phyloP scores from a whole-genome alignment of 345 rosid species.

The Hirschfeldia incana region DNA sequence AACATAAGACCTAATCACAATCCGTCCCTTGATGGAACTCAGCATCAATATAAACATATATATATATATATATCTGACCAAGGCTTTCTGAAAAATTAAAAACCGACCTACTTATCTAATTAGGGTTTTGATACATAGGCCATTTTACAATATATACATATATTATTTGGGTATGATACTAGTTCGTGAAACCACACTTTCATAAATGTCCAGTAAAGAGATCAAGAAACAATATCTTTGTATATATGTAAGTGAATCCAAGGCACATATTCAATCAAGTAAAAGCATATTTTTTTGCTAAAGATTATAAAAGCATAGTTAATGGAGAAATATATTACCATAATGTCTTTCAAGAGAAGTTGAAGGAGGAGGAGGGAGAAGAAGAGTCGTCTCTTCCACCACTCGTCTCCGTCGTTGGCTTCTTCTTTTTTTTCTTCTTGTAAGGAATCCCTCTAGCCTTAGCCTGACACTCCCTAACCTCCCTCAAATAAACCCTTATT shows the following conservation, averaged over 20 bases:
- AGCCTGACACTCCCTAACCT: conserved; percentile 79
- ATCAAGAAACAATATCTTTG: conserved; percentile 7
- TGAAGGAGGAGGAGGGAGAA: conserved; percentile 35
- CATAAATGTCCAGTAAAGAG: neutral
- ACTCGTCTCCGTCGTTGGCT: conserved; percentile 25
- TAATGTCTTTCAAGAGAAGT: conserved; percentile 23
- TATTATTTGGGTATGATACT: neutral
- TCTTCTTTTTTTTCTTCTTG: conserved; percentile 80
- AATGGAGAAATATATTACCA: conserved; percentile 30
- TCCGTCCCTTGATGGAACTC: neutral
- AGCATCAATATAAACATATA: neutral
- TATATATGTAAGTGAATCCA: conserved; percentile 1
- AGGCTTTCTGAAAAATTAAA: neutral
- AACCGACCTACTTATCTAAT: conserved; percentile 1
- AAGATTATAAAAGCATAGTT: neutral
- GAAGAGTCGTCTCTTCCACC: conserved; percentile 42
- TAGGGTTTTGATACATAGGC: conserved; percentile 29
- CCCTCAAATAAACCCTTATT: conserved; percentile 70
- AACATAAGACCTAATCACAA: conserved; percentile 21
- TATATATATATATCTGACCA: neutral
- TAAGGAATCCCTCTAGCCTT: conserved; percentile 87
- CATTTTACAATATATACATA: conserved; percentile 1
- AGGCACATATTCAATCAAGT: conserved; percentile 1
- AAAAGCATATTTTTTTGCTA: neutral
- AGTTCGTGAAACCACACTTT: neutral